Percentiles rank a stretch among this genome's conserved stretches.
phyloP scores from a whole-genome alignment of 2,329 filamentous ascomycete genomes.

The Arthrobotrys iridis region DNA sequence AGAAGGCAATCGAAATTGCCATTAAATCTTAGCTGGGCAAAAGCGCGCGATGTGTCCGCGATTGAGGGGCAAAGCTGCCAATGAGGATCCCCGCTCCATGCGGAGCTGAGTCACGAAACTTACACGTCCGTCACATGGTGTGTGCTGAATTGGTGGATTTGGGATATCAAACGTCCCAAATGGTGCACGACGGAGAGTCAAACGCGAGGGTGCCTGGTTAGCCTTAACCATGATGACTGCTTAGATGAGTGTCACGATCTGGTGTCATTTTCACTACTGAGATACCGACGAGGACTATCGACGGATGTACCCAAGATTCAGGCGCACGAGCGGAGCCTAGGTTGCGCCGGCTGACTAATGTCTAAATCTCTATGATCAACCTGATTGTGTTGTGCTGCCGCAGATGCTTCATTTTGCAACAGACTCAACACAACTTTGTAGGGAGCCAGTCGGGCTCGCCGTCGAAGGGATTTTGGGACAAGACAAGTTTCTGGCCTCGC shows the following conservation, averaged over 20 bases:
- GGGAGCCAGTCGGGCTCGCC: background rate
- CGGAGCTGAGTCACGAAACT: constrained; percentile 53
- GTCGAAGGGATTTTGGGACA: background rate
- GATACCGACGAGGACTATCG: constrained; percentile 3
- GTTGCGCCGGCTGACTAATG: constrained; percentile 39
- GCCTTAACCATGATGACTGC: constrained; percentile 39
- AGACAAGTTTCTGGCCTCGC: background rate
- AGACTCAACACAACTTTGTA: constrained; percentile 18
- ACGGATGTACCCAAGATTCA: background rate
- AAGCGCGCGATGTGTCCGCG: constrained; percentile 32
- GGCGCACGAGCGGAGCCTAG: constrained; percentile 6
- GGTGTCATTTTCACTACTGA: constrained; percentile 7
- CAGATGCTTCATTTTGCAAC: constrained; percentile 31
- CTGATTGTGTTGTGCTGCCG: constrained; percentile 25
- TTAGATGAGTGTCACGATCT: constrained; percentile 14
- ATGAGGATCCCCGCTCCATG: constrained; percentile 31
- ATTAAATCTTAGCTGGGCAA: too few species aligned
- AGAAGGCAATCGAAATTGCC: background rate
- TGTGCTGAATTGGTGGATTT: constrained; percentile 8
- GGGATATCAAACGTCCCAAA: constrained; percentile 30
- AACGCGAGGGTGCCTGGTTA: constrained; percentile 44
- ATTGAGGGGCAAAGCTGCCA: constrained; percentile 52
- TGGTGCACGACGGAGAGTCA: constrained; percentile 28
- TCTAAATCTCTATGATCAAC: background rate
- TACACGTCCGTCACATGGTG: constrained; percentile 54